Conservation (phyloP, 257 asterid genomes). For the Primulina eburnea region DNA sequence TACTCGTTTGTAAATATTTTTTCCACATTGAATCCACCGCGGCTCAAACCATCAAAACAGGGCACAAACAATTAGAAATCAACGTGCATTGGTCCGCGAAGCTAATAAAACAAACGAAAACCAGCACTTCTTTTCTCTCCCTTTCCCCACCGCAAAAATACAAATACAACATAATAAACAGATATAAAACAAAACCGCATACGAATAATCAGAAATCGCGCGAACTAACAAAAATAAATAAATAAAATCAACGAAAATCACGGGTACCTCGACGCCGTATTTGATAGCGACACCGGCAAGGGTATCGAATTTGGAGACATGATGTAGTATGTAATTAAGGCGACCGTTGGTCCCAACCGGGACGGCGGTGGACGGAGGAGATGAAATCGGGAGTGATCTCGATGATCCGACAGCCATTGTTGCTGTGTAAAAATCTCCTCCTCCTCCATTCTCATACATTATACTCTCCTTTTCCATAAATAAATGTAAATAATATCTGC, state of each 20-base stretch:
- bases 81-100: background rate
- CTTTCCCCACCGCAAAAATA: background rate
- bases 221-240: too few relatives aligned
- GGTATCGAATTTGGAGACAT: conserved; percentile 61
- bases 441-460: background rate
- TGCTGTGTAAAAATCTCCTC: background rate
- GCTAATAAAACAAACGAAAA: conserved; percentile 17
- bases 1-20: too few relatives aligned
- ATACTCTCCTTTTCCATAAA: background rate
- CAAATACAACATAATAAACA: background rate
- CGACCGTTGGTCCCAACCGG: conserved; percentile 30
- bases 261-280: conserved; percentile 76
- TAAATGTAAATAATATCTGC: background rate
- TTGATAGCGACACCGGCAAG: conserved; percentile 73
- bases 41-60: background rate
- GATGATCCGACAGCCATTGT: conserved; percentile 27
- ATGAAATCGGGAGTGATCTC: conserved; percentile 36
- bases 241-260: background rate
- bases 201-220: background rate
- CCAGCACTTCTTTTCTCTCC: background rate
- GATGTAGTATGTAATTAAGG: conserved; percentile 43
- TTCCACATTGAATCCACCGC: too few relatives aligned
- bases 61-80: background rate
- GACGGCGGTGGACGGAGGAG: conserved; percentile 28
- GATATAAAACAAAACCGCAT: background rate